These are phyloP conservation scores for Brassica nigra DNA, from an alignment of 345 rosid genomes.

Conservation along the genomic window DNA sequence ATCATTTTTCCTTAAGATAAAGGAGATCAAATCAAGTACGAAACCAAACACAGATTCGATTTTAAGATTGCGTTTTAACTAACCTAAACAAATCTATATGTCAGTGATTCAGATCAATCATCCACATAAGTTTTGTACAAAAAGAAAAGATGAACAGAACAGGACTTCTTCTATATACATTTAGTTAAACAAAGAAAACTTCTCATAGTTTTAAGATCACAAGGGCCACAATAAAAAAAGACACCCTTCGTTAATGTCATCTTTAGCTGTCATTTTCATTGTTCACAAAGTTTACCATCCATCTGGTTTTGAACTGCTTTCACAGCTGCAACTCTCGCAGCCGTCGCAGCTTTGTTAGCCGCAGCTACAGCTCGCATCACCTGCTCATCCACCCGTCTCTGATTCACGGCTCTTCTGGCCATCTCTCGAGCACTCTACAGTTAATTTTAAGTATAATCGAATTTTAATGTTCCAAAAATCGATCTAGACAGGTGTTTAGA, in stretches of 20 bases:
- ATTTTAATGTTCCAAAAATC: background rate
- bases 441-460: background rate
- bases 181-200: conserved; percentile 8
- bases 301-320: conserved; percentile 88
- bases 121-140: background rate
- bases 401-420: conserved; percentile 57
- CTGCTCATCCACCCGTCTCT: conserved; percentile 64
- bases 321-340: conserved; percentile 93
- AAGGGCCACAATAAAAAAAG: conserved; percentile 3
- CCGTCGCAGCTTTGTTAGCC: conserved; percentile 92
- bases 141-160: background rate
- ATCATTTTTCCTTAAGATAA: background rate
- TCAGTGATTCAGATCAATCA: conserved; percentile 36
- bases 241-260: conserved; percentile 22
- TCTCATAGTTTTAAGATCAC: conserved; percentile 33
- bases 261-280: background rate
- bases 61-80: conserved; percentile 18
- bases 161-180: conserved; percentile 30
- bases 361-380: conserved; percentile 67
- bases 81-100: conserved; percentile 17
- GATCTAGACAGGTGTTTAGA: background rate
- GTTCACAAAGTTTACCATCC: conserved; percentile 82
- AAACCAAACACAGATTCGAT: conserved; percentile 15
- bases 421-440: conserved; percentile 73
- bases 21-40: conserved; percentile 27